Conservation (phyloP, 2,329 filamentous ascomycete species). For the Diaporthe sp. region DNA sequence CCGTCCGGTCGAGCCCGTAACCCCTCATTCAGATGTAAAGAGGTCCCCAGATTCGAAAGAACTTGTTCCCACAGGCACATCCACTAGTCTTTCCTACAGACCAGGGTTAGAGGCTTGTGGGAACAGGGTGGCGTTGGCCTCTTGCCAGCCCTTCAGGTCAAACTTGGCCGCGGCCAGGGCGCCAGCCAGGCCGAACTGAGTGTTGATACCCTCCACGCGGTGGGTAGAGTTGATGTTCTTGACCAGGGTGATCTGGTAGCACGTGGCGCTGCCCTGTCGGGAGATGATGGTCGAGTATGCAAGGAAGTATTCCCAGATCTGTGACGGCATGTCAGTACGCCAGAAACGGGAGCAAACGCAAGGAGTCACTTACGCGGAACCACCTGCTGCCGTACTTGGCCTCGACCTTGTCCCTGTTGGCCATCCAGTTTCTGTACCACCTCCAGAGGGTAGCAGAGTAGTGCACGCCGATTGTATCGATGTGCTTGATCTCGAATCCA, state of each 20-base stretch:
- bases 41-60: background rate
- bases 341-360: background rate
- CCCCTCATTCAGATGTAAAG: background rate
- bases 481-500: constrained; percentile 90
- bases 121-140: constrained; percentile 50
- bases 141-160: constrained; percentile 52
- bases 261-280: constrained; percentile 86
- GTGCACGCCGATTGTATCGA: constrained; percentile 96
- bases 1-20: background rate
- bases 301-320: constrained; percentile 95
- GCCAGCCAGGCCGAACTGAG: constrained; percentile 77
- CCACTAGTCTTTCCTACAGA: constrained; percentile 43
- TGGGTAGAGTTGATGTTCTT: constrained; percentile 94
- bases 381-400: constrained; percentile 96
- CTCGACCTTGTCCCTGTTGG: constrained; percentile 90
- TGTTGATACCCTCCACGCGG: constrained; percentile 80
- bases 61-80: background rate
- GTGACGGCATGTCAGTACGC: constrained; percentile 18
- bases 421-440: constrained; percentile 99
- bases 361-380: constrained; percentile 82
- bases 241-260: constrained; percentile 88
- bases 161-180: constrained; percentile 61
- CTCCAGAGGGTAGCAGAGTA: constrained; percentile 97
- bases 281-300: constrained; percentile 88
- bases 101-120: constrained; percentile 45